Evolutionary conservation across 768 basidiomycete species (phyloP).

Genomic region (Rhodosporidiobolus odoratus): DNA sequence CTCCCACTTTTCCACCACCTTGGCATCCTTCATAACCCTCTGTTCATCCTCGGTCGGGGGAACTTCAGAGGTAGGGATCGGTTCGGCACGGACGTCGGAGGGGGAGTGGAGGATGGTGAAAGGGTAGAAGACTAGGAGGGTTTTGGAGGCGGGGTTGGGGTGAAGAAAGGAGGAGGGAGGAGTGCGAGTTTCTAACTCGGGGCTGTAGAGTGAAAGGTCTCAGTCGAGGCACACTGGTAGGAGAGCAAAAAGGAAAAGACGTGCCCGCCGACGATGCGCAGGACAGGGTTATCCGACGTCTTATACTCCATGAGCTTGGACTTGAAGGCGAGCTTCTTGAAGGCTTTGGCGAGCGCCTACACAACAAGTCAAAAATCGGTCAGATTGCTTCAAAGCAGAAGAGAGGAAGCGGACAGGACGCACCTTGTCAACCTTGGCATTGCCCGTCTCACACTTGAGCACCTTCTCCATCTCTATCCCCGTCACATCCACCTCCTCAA

Average conservation of each 20-base stretch:
- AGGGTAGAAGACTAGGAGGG: slow-evolving; percentile 37
- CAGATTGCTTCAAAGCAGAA: not conserved
- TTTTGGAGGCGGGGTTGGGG: slow-evolving; percentile 1
- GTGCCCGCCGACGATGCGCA: slow-evolving; percentile 31
- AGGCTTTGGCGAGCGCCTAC: slow-evolving; percentile 32
- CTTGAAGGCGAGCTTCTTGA: slow-evolving; percentile 31
- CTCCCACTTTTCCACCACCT: slow-evolving; percentile 26
- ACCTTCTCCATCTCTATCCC: slow-evolving; percentile 30
- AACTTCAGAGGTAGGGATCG: not conserved
- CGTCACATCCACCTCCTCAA: slow-evolving; percentile 36
- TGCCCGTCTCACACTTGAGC: slow-evolving; percentile 29
- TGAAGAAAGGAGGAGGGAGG: slow-evolving; percentile 12
- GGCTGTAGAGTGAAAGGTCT: not conserved
- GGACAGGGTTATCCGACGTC: slow-evolving; percentile 30
- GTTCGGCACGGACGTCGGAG: slow-evolving; percentile 9
- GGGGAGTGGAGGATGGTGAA: slow-evolving; percentile 17
- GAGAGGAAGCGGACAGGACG: not conserved
- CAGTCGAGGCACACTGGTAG: not conserved
- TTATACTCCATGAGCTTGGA: slow-evolving; percentile 16
- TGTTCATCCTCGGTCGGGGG: slow-evolving; percentile 18
- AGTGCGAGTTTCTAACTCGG: slow-evolving; percentile 35
- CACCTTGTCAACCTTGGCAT: slow-evolving; percentile 27
- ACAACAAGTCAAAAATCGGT: no score
- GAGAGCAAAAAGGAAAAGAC: not conserved
- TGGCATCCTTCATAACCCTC: not conserved